These are phyloP conservation scores for Haberlea rhodopensis DNA, from an alignment of 257 asterid species.

Conservation along the genomic window DNA sequence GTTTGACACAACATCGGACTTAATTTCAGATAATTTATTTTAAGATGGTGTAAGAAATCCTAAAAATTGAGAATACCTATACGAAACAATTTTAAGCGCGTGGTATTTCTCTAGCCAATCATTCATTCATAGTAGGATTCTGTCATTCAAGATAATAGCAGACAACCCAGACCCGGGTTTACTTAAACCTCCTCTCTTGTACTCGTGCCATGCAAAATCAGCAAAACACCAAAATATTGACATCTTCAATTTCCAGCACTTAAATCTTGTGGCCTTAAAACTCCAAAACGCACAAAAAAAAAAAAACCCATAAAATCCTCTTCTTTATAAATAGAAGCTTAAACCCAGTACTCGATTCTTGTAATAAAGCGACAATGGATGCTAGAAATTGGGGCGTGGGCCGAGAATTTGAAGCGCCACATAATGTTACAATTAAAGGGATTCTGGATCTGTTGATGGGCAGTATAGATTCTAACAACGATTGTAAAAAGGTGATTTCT, in stretches of 20 bases:
- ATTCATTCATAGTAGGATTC: background rate
- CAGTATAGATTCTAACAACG: constrained; percentile 24
- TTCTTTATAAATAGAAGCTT: background rate
- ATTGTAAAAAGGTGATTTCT: constrained; percentile 47
- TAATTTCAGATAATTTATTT: too few relatives aligned
- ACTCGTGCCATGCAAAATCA: constrained; percentile 22
- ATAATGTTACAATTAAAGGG: constrained; percentile 68
- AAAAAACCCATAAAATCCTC: background rate
- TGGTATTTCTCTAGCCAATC: constrained; percentile 2
- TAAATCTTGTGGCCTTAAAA: constrained; percentile 22
- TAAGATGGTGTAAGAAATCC: too few relatives aligned
- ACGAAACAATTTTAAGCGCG: constrained; percentile 22
- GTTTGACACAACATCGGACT: too few relatives aligned
- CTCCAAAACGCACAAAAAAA: background rate
- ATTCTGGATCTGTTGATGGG: constrained; percentile 59
- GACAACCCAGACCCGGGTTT: constrained; percentile 5
- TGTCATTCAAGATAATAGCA: background rate
- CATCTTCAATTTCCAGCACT: background rate
- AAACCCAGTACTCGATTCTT: constrained; percentile 15
- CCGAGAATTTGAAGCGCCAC: constrained; percentile 41
- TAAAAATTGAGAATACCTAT: too few relatives aligned
- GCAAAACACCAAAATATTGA: constrained; percentile 4
- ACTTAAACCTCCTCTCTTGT: background rate
- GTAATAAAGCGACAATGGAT: constrained; percentile 10
- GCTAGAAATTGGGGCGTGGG: background rate